Percentiles rank a stretch among this genome's conserved stretches.
phyloP scores from a whole-genome alignment of 169 alveolate genomes.

The Babesia bigemina region DNA sequence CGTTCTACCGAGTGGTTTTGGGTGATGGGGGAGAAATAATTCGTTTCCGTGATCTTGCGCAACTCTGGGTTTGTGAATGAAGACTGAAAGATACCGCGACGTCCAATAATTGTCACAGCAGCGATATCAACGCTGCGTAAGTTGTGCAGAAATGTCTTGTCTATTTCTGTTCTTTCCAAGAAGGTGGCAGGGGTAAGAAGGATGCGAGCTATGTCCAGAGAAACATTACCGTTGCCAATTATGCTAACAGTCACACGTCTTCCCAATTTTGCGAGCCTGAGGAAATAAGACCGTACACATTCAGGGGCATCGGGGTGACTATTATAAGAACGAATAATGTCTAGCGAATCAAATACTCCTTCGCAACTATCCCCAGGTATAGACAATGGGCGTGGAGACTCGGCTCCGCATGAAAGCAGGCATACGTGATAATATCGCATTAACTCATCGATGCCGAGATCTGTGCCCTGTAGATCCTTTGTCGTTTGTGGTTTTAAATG shows the following conservation, averaged over 20 bases:
- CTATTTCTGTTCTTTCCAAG: conserved; percentile 12
- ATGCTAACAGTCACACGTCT: conserved; percentile 38
- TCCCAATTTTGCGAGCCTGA: neutral
- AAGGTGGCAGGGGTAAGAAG: conserved; percentile 29
- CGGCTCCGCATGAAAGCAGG: conserved; percentile 81
- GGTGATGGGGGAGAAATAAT: conserved; percentile 4
- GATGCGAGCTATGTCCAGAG: conserved; percentile 83
- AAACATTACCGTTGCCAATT: conserved; percentile 88
- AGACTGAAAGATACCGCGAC: conserved; percentile 39
- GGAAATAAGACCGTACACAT: conserved; percentile 6
- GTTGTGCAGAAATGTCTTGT: neutral
- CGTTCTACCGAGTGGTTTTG: neutral
- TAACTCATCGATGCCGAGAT: conserved; percentile 68
- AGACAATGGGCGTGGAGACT: conserved; percentile 53
- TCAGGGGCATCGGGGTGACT: conserved; percentile 17
- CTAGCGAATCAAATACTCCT: conserved; percentile 55
- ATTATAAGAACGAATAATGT: conserved; percentile 43
- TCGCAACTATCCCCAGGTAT: conserved; percentile 24
- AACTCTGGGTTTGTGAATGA: conserved; percentile 58
- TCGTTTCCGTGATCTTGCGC: conserved; percentile 13
- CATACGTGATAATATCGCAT: conserved; percentile 63
- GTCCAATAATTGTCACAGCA: conserved; percentile 30
- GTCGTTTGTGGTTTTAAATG: neutral
- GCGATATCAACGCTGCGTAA: neutral
- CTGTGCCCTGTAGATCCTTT: conserved; percentile 29